phyloP scores from a whole-genome alignment of 192 early-diverging fungal species.

The Spizellomyces punctatus region DNA sequence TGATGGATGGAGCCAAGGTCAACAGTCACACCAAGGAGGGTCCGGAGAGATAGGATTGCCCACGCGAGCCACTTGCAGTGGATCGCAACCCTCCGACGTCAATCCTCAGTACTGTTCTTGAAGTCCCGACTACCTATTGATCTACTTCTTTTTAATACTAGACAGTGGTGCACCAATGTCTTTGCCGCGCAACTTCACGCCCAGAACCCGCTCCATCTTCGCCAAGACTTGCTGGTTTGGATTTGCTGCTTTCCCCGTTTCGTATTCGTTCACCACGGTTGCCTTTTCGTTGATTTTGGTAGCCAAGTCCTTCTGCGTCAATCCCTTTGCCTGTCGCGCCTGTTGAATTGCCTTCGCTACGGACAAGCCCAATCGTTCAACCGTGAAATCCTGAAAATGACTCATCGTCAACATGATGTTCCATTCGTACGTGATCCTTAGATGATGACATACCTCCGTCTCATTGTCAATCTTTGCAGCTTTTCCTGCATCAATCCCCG shows the following conservation, averaged over 20 bases:
- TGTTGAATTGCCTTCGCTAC: conserved; percentile 84
- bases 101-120: too few relatives aligned
- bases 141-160: conserved; percentile 8
- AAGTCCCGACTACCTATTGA: too few relatives aligned
- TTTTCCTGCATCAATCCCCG: conserved; percentile 51
- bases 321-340: conserved; percentile 69
- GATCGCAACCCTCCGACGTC: too few relatives aligned
- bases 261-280: conserved; percentile 89
- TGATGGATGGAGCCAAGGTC: too few relatives aligned
- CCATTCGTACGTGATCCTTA: neutral
- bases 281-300: conserved; percentile 92
- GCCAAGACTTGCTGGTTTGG: conserved; percentile 89
- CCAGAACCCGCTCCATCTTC: conserved; percentile 87
- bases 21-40: too few relatives aligned
- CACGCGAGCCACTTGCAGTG: too few relatives aligned
- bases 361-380: conserved; percentile 61
- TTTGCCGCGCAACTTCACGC: conserved; percentile 85
- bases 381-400: conserved; percentile 47
- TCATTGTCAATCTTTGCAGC: conserved; percentile 88
- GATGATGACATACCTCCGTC: conserved; percentile 65
- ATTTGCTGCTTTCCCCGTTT: conserved; percentile 75
- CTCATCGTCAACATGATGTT: conserved; percentile 3
- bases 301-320: conserved; percentile 90
- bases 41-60: too few relatives aligned
- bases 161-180: conserved; percentile 49